Percentiles rank a stretch among this genome's conserved stretches.
These are phyloP conservation scores for Pseudogymnoascus sp. DNA, from an alignment of 2,329 filamentous ascomycete species.

Conservation along the genomic window DNA sequence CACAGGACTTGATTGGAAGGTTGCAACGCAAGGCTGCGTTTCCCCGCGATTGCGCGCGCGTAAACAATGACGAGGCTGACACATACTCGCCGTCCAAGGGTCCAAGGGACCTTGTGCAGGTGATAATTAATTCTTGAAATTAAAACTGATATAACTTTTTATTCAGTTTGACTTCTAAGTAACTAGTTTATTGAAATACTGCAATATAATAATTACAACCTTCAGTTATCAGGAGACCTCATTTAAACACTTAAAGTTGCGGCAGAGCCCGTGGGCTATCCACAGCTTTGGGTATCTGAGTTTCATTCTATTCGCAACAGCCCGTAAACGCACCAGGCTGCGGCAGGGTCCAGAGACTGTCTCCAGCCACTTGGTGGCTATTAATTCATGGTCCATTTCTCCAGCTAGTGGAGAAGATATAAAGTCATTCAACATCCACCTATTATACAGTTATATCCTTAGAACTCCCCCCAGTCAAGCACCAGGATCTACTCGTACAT, in stretches of 20 bases:
- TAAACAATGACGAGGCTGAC: conserved; percentile 6
- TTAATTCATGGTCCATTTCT: background rate
- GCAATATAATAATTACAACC: background rate
- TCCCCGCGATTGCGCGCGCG: background rate
- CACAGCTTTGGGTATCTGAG: too few relatives aligned
- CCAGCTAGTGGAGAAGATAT: background rate
- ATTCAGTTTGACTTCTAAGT: background rate
- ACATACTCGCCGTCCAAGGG: conserved; percentile 12
- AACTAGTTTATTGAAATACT: background rate
- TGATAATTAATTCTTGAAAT: background rate
- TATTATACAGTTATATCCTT: background rate
- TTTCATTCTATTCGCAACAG: too few relatives aligned
- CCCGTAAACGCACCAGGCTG: too few relatives aligned
- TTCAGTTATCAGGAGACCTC: background rate
- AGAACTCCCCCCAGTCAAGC: background rate
- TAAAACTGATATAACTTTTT: background rate
- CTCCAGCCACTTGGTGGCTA: background rate
- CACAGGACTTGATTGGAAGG: background rate
- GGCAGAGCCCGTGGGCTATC: too few relatives aligned
- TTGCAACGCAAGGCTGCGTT: background rate
- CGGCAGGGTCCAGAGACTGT: too few relatives aligned
- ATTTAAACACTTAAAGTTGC: too few relatives aligned
- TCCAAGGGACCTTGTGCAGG: conserved; percentile 16
- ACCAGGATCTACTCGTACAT: background rate
- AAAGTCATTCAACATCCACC: background rate